Evolutionary conservation across 140 eudicot species (phyloP), one percentile per base, ranked within the genome.

Genomic region (Artemisia princeps): DNA sequence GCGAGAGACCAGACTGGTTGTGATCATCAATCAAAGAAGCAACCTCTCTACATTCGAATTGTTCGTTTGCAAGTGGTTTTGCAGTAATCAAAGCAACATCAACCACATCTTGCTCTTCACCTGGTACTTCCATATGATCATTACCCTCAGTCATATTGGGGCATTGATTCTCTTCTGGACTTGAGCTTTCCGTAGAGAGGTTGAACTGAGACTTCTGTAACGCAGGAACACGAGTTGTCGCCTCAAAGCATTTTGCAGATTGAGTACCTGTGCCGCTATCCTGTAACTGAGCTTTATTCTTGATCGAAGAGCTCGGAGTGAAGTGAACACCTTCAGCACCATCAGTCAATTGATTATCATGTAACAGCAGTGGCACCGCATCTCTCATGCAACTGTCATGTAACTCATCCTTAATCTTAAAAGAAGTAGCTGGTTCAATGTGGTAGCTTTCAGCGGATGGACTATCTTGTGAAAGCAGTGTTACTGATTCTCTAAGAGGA

Each of bases 181-280:
- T 20, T 50, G 54, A 42, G 24, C 53, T 62, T 72, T 74, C 69
- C 68, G 46, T 69, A 79, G 33, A 76, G 70, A 52, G 62, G 64
- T n/a, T 52, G 54, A 22, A 10, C 64, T 64, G 62, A 24, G 60
- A 69, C 58, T 52, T 54, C 64, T 20, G 26, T 33, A 64, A 75
- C 11, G 23, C 65, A 50, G 70, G 56, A 72, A 23, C 19, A 61
- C 67, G 16, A 62, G 10, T 37, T 37, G 44, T 37, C 2, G 20
- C 57, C 65, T 57, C 77, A 42, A 60, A 54, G 62, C 48, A 23
- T 16, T 64, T 62, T 37, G 44, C 2, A 37, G 44, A 37, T 23
- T 45, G 53, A 13, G 67, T 63, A 30, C 14, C 62, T 10, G 14
- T 17, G 33, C 65, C 65, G 66, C 23, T 72, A 64, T 61, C 77